Evolutionary conservation across 169 alveolate species (phyloP), one percentile per base, ranked within the genome.

Genomic region (Plasmodium vinckei): DNA sequence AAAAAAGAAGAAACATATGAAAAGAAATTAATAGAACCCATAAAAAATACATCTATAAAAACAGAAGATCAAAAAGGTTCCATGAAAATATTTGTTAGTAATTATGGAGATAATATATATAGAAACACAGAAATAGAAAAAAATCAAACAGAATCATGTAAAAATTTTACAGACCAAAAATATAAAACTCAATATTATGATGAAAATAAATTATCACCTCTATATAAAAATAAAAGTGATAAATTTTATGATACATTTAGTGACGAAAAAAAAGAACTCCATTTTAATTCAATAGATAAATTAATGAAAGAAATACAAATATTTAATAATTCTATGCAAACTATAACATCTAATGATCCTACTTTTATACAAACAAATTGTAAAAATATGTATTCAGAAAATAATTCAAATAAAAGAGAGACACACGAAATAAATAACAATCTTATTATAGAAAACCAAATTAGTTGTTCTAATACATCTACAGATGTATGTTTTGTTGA

Each of bases 271-370:
- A 47, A 73, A 21, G 75, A 60, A 21, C 42, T 9, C 7, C 21
- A 60, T 60, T 44, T 19, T 15, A 73, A 23, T 39, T 53, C 88
- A 46, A 73, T 73, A 9, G 61, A 73, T 33, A 67, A 73, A 21
- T n/a, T 73, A 0, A 61, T 73, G 88, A 49, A 65, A 61, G 72
- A 73, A 42, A 73, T 73, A 44, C 61, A 65, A 46, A 23, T 60
- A 12, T 73, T 73, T 39, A 73, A 73, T 42, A 42, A 61, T 54
- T 73, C 88, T 17, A 73, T 73, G 88, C 73, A 73, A n/a, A 23
- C 75, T 9, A 73, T 73, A 61, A 46, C 75, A 1, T 59, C 73
- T 13, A 73, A 72, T 27, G 54, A 53, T 5, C 49, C 61, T 25
- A 15, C 56, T n/a, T 17, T 17, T 21, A 46, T 73, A 17, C 88